Conservation (phyloP, 2,329 filamentous ascomycete genomes). For the Colletotrichum coccodes region DNA sequence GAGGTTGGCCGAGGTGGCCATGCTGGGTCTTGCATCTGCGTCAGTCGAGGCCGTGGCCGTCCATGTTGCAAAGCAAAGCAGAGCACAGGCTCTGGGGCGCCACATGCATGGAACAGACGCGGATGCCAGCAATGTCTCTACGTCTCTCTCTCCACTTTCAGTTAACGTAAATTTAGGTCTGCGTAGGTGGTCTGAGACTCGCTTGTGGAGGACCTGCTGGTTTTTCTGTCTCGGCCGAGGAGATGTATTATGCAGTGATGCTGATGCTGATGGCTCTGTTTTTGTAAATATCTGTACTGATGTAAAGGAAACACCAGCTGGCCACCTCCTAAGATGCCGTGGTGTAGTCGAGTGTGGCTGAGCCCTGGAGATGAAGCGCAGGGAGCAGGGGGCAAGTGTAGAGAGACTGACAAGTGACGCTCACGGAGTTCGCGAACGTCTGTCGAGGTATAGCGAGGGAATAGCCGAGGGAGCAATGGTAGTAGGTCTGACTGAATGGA, state of each 20-base stretch:
- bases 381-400: background rate
- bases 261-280: background rate
- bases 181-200: background rate
- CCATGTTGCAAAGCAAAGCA: constrained; percentile 3
- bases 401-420: background rate
- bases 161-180: background rate
- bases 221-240: background rate
- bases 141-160: background rate
- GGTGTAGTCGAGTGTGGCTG: background rate
- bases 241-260: background rate
- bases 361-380: background rate
- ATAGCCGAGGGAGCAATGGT: background rate
- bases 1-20: background rate
- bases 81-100: constrained; percentile 10
- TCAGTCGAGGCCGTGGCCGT: background rate
- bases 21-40: background rate
- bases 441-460: background rate
- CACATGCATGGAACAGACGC: constrained; percentile 16
- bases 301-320: background rate
- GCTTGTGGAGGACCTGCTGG: background rate
- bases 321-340: background rate
- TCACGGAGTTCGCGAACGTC: background rate
- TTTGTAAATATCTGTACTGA: background rate
- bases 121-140: background rate
- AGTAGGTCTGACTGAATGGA: background rate